A percentile compares a stretch with the other conserved stretches of the same genome.
Evolutionary conservation across 2,329 filamentous ascomycete genomes (phyloP).

Genomic region (Ophiostoma triangulosporum): DNA sequence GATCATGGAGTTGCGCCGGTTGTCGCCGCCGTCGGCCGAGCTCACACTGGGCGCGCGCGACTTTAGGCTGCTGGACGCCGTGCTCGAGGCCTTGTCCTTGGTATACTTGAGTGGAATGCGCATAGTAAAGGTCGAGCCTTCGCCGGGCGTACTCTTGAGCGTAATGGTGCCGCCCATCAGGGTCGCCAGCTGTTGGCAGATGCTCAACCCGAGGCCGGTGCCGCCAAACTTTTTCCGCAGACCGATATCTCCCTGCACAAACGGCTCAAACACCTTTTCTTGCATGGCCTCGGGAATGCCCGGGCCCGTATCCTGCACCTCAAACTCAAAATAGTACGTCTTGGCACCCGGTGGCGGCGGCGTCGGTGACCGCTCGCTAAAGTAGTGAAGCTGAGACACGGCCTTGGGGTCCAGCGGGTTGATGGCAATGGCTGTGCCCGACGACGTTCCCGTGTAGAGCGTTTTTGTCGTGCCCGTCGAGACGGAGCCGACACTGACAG

Average conservation of each 20-base stretch:
- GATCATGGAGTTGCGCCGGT: slow-evolving; percentile 17
- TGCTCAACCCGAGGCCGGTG: slow-evolving; percentile 76
- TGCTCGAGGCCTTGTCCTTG: slow-evolving; percentile 44
- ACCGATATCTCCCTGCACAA: slow-evolving; percentile 83
- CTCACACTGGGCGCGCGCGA: slow-evolving; percentile 36
- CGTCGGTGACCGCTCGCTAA: slow-evolving; percentile 43
- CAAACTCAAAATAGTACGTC: slow-evolving; percentile 69
- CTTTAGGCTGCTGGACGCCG: slow-evolving; percentile 38
- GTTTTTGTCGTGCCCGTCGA: slow-evolving; percentile 9
- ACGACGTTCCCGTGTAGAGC: slow-evolving; percentile 20
- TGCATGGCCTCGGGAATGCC: slow-evolving; percentile 71
- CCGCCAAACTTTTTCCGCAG: slow-evolving; percentile 84
- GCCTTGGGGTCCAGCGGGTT: slow-evolving; percentile 48
- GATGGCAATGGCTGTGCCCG: slow-evolving; percentile 44
- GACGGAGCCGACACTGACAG: slow-evolving; percentile 12
- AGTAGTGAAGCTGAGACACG: slow-evolving; percentile 24
- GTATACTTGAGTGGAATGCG: slow-evolving; percentile 68
- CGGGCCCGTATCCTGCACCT: slow-evolving; percentile 77
- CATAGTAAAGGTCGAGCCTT: slow-evolving; percentile 72
- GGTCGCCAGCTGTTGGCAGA: slow-evolving; percentile 72
- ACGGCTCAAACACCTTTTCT: slow-evolving; percentile 79
- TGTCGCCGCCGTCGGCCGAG: slow-evolving; percentile 27
- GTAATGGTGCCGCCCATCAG: slow-evolving; percentile 71
- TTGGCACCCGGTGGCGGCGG: slow-evolving; percentile 49
- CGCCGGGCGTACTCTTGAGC: slow-evolving; percentile 56